phyloP scores from a whole-genome alignment of 257 asterid genomes.

The Marsdenia floribunda region DNA sequence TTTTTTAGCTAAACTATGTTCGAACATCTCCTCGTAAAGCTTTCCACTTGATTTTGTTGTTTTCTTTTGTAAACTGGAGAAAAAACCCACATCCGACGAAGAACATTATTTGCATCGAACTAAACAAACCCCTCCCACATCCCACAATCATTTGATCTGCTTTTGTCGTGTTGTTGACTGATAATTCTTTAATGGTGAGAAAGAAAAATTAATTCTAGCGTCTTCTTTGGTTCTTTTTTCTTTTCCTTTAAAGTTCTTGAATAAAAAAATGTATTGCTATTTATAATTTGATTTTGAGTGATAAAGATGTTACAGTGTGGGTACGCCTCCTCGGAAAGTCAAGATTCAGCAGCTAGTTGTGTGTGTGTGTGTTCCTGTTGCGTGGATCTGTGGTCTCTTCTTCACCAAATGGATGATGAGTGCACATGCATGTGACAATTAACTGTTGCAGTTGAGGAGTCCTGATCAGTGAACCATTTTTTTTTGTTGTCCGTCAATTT shows the following conservation, averaged over 20 bases:
- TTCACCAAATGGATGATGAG: slow-evolving; percentile 10
- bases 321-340: slow-evolving; percentile 7
- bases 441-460: slow-evolving; percentile 30
- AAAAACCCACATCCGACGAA: background rate
- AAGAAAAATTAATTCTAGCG: background rate
- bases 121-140: background rate
- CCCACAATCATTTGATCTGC: slow-evolving; percentile 5
- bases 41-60: slow-evolving; percentile 17
- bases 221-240: too few relatives aligned
- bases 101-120: background rate
- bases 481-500: slow-evolving; percentile 3
- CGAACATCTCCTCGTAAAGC: slow-evolving; percentile 14
- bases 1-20: background rate
- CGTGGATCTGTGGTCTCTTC: slow-evolving; percentile 52
- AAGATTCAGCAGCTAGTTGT: slow-evolving; percentile 20
- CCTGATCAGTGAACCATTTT: slow-evolving; percentile 21
- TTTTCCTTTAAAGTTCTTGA: background rate
- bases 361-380: slow-evolving; percentile 18
- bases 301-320: slow-evolving; percentile 10
- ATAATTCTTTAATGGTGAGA: background rate
- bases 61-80: background rate
- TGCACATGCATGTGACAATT: slow-evolving; percentile 46
- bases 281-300: slow-evolving; percentile 12
- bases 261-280: background rate
- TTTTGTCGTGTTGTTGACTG: background rate